Conservation (phyloP, 176 grass and related monocot species). For the Luzula sylvatica region DNA sequence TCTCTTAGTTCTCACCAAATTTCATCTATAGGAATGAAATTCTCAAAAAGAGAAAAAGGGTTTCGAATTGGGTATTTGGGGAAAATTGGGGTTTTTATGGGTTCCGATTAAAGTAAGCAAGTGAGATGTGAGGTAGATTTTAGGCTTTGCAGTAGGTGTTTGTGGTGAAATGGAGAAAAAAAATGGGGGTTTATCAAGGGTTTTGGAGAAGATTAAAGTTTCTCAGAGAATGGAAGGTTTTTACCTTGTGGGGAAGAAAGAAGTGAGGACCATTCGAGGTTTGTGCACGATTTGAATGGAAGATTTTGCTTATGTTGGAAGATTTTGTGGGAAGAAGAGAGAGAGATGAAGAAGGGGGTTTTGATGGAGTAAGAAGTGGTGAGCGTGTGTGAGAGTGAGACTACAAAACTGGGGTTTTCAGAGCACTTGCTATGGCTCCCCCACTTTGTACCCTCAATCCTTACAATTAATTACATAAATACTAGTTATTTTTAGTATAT, state of each 20-base stretch:
- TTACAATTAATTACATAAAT: no score
- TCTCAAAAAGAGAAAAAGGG: slow-evolving; percentile 2
- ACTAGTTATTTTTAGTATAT: no score
- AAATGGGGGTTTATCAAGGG: slow-evolving; percentile 18
- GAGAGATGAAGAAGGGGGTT: background rate
- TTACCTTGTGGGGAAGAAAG: background rate
- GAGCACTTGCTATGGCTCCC: background rate
- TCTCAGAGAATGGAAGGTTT: background rate
- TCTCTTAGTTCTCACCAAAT: slow-evolving; percentile 6
- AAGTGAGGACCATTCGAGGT: background rate
- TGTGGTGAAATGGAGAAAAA: slow-evolving; percentile 5
- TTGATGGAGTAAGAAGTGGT: background rate
- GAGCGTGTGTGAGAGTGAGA: background rate
- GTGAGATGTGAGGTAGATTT: background rate
- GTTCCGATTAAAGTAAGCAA: background rate
- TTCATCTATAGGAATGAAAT: slow-evolving; percentile 17
- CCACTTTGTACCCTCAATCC: slow-evolving; percentile 7
- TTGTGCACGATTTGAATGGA: background rate
- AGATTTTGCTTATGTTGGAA: slow-evolving; percentile 1
- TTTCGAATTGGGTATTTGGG: slow-evolving; percentile 1
- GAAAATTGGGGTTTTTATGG: background rate
- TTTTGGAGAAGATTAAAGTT: slow-evolving; percentile 7
- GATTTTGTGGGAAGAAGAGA: background rate
- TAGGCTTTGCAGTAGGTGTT: slow-evolving; percentile 3
- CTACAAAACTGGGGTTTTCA: slow-evolving; percentile 2